These are phyloP conservation scores for Solanum lycopersicoides DNA, from an alignment of 257 asterid species.

Conservation along the genomic window DNA sequence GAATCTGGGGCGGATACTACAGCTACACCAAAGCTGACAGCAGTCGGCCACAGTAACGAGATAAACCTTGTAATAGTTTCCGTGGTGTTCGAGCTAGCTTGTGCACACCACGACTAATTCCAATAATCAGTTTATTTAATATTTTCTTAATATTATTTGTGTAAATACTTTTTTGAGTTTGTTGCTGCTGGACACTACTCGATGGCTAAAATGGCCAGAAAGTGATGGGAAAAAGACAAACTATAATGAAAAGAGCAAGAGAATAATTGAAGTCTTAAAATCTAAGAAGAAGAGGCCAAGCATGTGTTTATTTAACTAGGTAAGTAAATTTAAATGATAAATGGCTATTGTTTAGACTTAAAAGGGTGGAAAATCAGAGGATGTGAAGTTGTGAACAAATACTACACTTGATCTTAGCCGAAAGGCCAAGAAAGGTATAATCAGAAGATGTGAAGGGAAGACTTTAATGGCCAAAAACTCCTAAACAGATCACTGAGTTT, in stretches of 20 bases:
- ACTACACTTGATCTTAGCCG: neutral
- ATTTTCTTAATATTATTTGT: neutral
- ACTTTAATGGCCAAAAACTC: neutral
- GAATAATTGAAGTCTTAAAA: neutral
- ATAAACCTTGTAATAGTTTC: neutral
- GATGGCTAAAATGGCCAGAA: neutral
- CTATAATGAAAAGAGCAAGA: neutral
- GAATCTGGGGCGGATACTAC: neutral
- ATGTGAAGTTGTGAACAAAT: neutral
- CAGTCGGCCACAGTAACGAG: neutral
- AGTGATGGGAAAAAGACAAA: neutral
- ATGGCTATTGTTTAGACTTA: neutral
- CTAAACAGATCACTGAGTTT: neutral
- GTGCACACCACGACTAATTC: neutral
- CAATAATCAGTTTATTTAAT: neutral
- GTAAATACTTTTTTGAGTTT: neutral
- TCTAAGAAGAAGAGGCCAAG: neutral
- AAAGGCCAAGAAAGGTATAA: neutral
- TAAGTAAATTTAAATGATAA: neutral
- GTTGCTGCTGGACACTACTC: neutral
- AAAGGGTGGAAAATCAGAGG: neutral
- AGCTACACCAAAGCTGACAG: neutral
- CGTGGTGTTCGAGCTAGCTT: neutral
- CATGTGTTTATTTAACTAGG: neutral
- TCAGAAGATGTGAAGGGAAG: neutral